Conservation (phyloP, 176 grass and related monocot species). For the Leersia perrieri region DNA sequence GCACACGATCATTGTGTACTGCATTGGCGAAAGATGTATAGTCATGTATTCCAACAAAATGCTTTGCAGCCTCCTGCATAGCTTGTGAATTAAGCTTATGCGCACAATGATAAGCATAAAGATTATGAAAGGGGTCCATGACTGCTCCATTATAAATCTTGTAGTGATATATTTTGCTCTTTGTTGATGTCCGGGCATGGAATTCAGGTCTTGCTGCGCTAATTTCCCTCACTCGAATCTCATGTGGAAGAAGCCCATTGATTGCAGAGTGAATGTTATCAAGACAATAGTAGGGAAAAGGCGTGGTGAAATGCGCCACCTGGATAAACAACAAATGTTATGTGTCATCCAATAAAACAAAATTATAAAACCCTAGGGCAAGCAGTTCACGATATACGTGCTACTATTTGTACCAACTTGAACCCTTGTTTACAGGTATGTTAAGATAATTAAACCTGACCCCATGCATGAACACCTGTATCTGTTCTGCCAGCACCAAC, state of each 20-base stretch:
- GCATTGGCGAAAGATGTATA: constrained; percentile 92
- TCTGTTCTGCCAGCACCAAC: constrained; percentile 90
- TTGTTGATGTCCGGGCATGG: constrained; percentile 84
- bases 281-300: constrained; percentile 72
- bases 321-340: constrained; percentile 38
- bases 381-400: constrained; percentile 22
- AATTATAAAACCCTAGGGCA: neutral
- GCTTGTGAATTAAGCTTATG: constrained; percentile 71
- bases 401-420: constrained; percentile 13
- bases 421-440: constrained; percentile 26
- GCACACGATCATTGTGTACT: constrained; percentile 60
- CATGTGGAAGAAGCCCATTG: constrained; percentile 82
- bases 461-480: constrained; percentile 94
- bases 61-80: constrained; percentile 75
- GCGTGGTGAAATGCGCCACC: constrained; percentile 89
- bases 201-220: constrained; percentile 64
- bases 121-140: constrained; percentile 80
- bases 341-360: neutral
- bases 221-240: constrained; percentile 91
- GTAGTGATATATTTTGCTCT: constrained; percentile 90
- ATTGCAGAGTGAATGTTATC: constrained; percentile 69
- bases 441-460: constrained; percentile 78
- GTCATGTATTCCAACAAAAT: constrained; percentile 87
- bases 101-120: constrained; percentile 72
- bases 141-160: constrained; percentile 84